Conservation (phyloP, 345 rosid genomes). For the Boechera retrofracta region DNA sequence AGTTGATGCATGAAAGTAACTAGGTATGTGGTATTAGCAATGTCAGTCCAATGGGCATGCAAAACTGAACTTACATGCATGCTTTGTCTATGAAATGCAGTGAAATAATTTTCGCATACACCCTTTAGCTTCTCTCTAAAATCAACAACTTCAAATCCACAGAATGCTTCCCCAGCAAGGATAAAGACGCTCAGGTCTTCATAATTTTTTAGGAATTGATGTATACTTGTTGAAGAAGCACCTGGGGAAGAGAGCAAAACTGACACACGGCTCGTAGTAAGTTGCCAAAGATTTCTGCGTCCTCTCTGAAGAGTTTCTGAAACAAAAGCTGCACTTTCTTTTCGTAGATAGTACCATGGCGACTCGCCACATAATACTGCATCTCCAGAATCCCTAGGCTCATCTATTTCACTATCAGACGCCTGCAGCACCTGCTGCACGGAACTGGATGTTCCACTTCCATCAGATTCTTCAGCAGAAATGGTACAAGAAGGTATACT, state of each 20-base stretch:
- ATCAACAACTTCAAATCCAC: slow-evolving; percentile 89
- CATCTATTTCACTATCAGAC: slow-evolving; percentile 49
- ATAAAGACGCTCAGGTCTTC: slow-evolving; percentile 87
- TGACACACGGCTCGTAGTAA: slow-evolving; percentile 87
- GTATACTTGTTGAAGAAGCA: slow-evolving; percentile 85
- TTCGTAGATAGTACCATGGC: slow-evolving; percentile 93
- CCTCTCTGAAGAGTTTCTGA: slow-evolving; percentile 93
- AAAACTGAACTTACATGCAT: slow-evolving; percentile 67
- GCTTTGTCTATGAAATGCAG: slow-evolving; percentile 88
- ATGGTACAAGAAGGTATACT: slow-evolving; percentile 46
- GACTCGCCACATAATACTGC: slow-evolving; percentile 72
- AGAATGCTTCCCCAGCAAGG: slow-evolving; percentile 97
- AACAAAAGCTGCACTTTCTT: slow-evolving; percentile 83
- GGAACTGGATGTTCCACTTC: slow-evolving; percentile 43
- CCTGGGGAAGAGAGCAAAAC: slow-evolving; percentile 91
- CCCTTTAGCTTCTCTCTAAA: slow-evolving; percentile 93
- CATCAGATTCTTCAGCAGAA: slow-evolving; percentile 49
- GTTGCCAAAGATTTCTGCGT: slow-evolving; percentile 96
- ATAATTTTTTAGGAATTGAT: slow-evolving; percentile 90
- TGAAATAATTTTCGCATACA: slow-evolving; percentile 82
- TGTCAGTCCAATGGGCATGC: slow-evolving; percentile 19
- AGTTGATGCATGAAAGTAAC: slow-evolving; percentile 35
- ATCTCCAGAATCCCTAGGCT: slow-evolving; percentile 56
- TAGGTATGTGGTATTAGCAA: slow-evolving; percentile 27
- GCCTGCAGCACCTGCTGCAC: slow-evolving; percentile 34